Conservation (phyloP, 495 filamentous ascomycete species). For the Neurospora cerealis region DNA sequence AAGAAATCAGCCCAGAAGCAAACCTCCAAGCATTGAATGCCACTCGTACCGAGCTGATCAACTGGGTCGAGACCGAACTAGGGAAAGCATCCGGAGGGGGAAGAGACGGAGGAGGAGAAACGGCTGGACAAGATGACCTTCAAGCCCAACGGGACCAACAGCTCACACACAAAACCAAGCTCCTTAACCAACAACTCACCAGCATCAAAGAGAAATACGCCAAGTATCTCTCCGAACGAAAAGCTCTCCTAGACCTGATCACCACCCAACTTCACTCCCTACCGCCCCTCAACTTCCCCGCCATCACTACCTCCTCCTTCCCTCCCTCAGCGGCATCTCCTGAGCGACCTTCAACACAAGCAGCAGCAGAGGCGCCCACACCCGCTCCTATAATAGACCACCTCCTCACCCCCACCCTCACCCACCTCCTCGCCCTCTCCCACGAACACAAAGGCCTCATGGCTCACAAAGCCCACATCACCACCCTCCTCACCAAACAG, state of each 20-base stretch:
- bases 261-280: constrained; percentile 6
- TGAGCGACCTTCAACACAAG: constrained; percentile 7
- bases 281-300: background rate
- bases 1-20: constrained; percentile 21
- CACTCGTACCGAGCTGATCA: constrained; percentile 56
- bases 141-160: constrained; percentile 8
- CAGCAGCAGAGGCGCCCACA: constrained; percentile 10
- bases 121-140: constrained; percentile 27
- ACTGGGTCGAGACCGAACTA: constrained; percentile 63
- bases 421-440: constrained; percentile 43
- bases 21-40: constrained; percentile 39
- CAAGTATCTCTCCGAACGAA: constrained; percentile 34
- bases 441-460: constrained; percentile 52
- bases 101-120: constrained; percentile 24
- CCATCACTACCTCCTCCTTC: background rate
- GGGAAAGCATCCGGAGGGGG: constrained; percentile 37
- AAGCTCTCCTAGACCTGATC: constrained; percentile 30
- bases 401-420: constrained; percentile 45
- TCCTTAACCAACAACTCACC: constrained; percentile 36
- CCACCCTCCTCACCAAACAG: constrained; percentile 47
- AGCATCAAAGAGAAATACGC: constrained; percentile 41
- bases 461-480: constrained; percentile 54
- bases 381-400: constrained; percentile 11
- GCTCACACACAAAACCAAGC: constrained; percentile 20
- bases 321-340: constrained; percentile 19